Evolutionary conservation across 1,139 yeast genomes (phyloP), one percentile per base, ranked within the genome.

Genomic region (Yamadazyma conglobata): DNA sequence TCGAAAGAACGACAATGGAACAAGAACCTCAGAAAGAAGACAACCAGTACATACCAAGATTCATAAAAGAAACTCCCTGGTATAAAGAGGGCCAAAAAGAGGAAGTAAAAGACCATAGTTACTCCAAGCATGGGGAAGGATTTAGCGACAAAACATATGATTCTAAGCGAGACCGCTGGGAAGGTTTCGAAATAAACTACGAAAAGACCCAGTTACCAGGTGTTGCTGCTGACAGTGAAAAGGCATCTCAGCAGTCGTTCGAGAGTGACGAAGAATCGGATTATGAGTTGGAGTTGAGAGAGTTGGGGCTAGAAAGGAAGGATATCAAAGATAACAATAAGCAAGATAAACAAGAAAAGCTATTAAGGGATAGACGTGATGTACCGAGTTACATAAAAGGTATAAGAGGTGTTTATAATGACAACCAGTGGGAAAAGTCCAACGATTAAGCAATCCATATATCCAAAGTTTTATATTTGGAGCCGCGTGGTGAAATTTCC

Each of bases 111-210:
- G 72, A 65, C 35, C 43, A 44, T 20, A 41, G 44, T 30, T 41
- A 23, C 13, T 26, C 43, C 9, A 31, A 36, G 15, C 30, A 33
- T 15, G 46, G 46, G 3, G 28, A 30, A 20, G 49, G 49, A 10
- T 39, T 41, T 19, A 30, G 10, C 15, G 15, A 44, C 33, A 69
- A 70, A 4, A 73, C 66, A 30, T 78, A 73, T 56, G 94, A 83
- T 43, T 70, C 78, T 11, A 81, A 81, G 42, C 59, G 93, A 34
- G 94, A 85, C 52, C 60, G 85, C 30, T 85, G 91, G 87, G 80
- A 75, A 47, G 93, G 93, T 0, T 80, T 73, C 47, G 80, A 79
- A 35, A 62, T 70, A 1, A 61, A 63, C 4, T 83, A 81, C 58
- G 23, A 19, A 6, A 61, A 31, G 70, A 77, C 72, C 27, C 46